phyloP scores from a whole-genome alignment of 2,329 filamentous ascomycete species.

The Didymella lethalis region DNA sequence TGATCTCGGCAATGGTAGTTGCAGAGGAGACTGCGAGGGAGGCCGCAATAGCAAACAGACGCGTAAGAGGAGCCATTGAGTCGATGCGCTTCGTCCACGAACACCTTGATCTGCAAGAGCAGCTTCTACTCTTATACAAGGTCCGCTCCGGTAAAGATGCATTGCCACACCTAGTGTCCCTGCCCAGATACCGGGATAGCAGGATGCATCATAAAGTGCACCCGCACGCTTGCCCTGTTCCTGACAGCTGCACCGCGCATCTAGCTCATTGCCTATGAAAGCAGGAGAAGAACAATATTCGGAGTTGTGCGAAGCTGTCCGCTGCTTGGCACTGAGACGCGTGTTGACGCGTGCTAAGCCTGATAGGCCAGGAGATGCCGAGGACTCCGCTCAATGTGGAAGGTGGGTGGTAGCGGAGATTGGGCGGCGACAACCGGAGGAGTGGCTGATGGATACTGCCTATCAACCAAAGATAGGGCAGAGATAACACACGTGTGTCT shows the following conservation, averaged over 20 bases:
- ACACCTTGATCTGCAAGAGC: constrained; percentile 7
- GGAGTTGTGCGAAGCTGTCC: constrained; percentile 19
- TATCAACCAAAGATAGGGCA: constrained; percentile 19
- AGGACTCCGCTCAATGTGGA: constrained; percentile 15
- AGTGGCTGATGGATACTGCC: constrained; percentile 14
- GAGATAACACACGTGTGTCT: constrained; percentile 21
- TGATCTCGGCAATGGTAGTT: constrained; percentile 66
- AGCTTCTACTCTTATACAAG: constrained; percentile 16
- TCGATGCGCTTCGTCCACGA: constrained; percentile 17
- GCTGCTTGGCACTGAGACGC: constrained; percentile 16
- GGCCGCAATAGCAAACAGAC: constrained; percentile 30
- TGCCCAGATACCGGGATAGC: constrained; percentile 15
- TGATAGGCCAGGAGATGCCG: constrained; percentile 23
- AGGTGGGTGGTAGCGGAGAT: constrained; percentile 19
- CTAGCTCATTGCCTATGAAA: constrained; percentile 21
- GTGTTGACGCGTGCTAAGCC: constrained; percentile 15
- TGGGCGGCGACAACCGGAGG: constrained; percentile 17
- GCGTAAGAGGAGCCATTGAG: constrained; percentile 27
- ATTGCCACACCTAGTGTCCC: constrained; percentile 1
- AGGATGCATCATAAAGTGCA: constrained; percentile 9
- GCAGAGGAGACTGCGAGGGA: constrained; percentile 29
- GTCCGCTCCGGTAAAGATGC: not conserved
- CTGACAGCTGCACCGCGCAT: constrained; percentile 18
- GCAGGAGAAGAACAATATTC: constrained; percentile 14
- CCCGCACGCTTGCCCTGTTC: constrained; percentile 21